These are phyloP conservation scores for Penicillium samsonianum DNA, from an alignment of 495 filamentous ascomycete genomes.

Conservation along the genomic window DNA sequence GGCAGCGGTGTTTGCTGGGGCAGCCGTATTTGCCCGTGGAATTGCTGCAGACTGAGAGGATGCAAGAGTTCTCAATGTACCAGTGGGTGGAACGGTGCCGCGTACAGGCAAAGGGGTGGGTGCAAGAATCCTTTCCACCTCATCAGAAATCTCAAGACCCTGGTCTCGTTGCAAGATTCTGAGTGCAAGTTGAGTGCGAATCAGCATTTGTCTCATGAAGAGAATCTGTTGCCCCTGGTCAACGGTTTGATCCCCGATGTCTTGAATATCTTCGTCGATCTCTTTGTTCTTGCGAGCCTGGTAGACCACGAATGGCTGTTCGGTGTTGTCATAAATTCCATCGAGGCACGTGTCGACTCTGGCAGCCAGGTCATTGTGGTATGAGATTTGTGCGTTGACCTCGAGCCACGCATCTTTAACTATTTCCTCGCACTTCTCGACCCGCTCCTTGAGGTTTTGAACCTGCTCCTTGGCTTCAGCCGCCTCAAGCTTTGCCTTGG, in stretches of 20 bases:
- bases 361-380: neutral
- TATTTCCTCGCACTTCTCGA: neutral
- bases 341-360: neutral
- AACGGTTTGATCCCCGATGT: neutral
- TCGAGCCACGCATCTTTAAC: slow-evolving; percentile 8
- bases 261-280: neutral
- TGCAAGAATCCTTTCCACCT: neutral
- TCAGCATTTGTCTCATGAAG: neutral
- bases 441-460: neutral
- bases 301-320: slow-evolving; percentile 4
- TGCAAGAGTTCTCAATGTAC: neutral
- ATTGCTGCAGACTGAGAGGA: neutral
- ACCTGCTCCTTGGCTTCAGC: neutral
- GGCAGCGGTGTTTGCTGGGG: no score
- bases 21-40: neutral
- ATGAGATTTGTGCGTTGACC: neutral
- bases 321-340: neutral
- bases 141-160: neutral
- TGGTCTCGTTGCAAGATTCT: neutral
- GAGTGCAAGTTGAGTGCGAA: neutral
- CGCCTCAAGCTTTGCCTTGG: neutral
- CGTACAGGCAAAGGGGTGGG: neutral
- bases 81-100: neutral
- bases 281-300: slow-evolving; percentile 14
- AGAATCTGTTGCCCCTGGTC: no score